Evolutionary conservation across 257 asterid species (phyloP).

Genomic region (Echites panduratus): DNA sequence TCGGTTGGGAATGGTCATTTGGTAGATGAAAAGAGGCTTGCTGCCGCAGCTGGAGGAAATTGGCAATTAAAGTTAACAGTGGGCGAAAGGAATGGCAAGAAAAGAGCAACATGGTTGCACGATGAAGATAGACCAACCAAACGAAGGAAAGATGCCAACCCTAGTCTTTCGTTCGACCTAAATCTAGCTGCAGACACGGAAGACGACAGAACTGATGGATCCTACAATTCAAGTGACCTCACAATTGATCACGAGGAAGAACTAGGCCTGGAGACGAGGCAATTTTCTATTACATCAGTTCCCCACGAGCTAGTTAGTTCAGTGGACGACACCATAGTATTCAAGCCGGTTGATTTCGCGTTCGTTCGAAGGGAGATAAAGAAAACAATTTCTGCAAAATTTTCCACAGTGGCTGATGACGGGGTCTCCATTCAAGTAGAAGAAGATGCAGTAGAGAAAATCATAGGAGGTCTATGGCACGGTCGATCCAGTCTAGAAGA

Average conservation of each 20-base stretch:
- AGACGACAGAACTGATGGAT: constrained; percentile 59
- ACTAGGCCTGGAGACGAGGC: constrained; percentile 30
- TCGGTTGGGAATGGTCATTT: constrained; percentile 28
- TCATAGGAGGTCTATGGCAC: constrained; percentile 71
- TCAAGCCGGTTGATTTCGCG: constrained; percentile 56
- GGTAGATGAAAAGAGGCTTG: constrained; percentile 44
- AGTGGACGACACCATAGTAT: constrained; percentile 65
- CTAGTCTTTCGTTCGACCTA: constrained; percentile 62
- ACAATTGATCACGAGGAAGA: constrained; percentile 75
- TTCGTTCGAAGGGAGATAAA: constrained; percentile 66
- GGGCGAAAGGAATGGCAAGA: constrained; percentile 49
- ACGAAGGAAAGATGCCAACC: constrained; percentile 35
- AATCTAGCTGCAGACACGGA: constrained; percentile 44
- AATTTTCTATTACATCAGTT: constrained; percentile 45
- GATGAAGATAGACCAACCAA: constrained; percentile 38
- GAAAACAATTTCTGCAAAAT: constrained; percentile 58
- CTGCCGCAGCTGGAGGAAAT: constrained; percentile 34
- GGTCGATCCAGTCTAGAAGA: constrained; percentile 49
- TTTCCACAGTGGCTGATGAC: constrained; percentile 40
- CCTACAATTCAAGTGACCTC: constrained; percentile 69
- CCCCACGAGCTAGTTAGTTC: constrained; percentile 62
- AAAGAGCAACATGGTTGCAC: constrained; percentile 44
- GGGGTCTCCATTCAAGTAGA: constrained; percentile 45
- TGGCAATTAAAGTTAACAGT: constrained; percentile 59
- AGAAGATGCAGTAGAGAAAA: constrained; percentile 58